A percentile compares a stretch with the other conserved stretches of the same genome.
Evolutionary conservation across 148 eudicot genomes (phyloP).

Genomic region (Rhododendron mucronatum): DNA sequence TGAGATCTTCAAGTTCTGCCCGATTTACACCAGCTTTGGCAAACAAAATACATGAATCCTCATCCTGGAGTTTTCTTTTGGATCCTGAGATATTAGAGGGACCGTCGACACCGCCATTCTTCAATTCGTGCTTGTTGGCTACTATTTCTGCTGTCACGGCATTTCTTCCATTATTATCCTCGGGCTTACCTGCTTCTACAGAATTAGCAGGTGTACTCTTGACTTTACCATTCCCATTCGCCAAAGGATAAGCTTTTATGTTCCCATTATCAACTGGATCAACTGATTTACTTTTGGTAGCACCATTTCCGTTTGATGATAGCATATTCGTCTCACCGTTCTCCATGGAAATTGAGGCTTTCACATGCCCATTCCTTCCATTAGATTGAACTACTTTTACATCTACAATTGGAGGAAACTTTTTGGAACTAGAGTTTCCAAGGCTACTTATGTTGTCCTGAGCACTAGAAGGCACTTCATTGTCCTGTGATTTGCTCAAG

Average conservation of each 20-base stretch:
- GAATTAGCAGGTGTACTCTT: constrained; percentile 21
- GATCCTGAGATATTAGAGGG: constrained; percentile 26
- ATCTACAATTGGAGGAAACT: constrained; percentile 26
- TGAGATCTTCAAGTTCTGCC: constrained; percentile 51
- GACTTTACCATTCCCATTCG: constrained; percentile 47
- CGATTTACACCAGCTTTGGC: constrained; percentile 48
- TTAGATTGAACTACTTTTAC: constrained; percentile 36
- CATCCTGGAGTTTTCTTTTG: constrained; percentile 54
- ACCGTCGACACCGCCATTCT: constrained; percentile 34
- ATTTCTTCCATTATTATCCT: constrained; percentile 20
- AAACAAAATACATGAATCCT: constrained; percentile 46
- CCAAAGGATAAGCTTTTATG: constrained; percentile 15
- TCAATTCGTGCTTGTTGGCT: constrained; percentile 11
- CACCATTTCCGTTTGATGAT: constrained; percentile 29
- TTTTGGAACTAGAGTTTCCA: constrained; percentile 32
- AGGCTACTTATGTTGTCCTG: constrained; percentile 37
- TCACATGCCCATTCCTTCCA: constrained; percentile 35
- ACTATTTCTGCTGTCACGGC: constrained; percentile 10
- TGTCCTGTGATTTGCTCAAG: constrained; percentile 29
- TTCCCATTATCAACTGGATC: constrained; percentile 19
- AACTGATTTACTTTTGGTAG: constrained; percentile 20
- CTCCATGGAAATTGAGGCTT: constrained; percentile 22
- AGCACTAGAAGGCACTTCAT: constrained; percentile 32
- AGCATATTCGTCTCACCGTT: constrained; percentile 29
- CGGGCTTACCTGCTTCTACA: constrained; percentile 25